Evolutionary conservation across 257 asterid genomes (phyloP).

Genomic region (Solanum microdontum): DNA sequence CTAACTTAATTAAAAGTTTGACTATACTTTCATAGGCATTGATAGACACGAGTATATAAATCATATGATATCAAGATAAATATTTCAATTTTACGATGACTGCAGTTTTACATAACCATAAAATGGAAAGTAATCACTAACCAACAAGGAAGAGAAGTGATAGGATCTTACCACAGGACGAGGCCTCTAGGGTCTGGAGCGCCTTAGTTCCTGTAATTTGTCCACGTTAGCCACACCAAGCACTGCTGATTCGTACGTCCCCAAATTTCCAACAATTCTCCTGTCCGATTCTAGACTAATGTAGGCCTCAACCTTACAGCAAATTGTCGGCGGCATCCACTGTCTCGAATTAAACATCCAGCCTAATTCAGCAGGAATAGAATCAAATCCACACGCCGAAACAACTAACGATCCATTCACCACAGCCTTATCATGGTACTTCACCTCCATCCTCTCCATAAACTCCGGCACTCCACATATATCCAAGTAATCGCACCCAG

Average conservation of each 20-base stretch:
- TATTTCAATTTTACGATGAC: background rate
- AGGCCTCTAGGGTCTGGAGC: constrained; percentile 52
- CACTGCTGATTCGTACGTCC: constrained; percentile 75
- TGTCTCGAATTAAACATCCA: constrained; percentile 45
- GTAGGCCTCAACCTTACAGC: constrained; percentile 59
- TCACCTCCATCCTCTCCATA: constrained; percentile 73
- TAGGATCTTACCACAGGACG: constrained; percentile 38
- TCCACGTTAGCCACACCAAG: constrained; percentile 69
- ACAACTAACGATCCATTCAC: constrained; percentile 53
- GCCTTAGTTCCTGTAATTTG: constrained; percentile 39
- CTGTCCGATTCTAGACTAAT: constrained; percentile 65
- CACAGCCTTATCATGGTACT: constrained; percentile 47
- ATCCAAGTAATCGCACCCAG: constrained; percentile 81
- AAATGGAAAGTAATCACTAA: background rate
- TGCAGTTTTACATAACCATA: background rate
- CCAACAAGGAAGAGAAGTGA: background rate
- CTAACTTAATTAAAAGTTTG: background rate
- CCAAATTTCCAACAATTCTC: constrained; percentile 52
- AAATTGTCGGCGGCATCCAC: constrained; percentile 43
- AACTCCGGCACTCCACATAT: constrained; percentile 84
- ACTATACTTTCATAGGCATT: background rate
- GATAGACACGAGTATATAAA: background rate
- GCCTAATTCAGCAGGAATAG: constrained; percentile 82
- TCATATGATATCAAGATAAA: background rate
- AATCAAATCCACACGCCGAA: constrained; percentile 86